Evolutionary conservation across 805 yeast species (phyloP).

Genomic region (Grigorovia yakushimaensis): DNA sequence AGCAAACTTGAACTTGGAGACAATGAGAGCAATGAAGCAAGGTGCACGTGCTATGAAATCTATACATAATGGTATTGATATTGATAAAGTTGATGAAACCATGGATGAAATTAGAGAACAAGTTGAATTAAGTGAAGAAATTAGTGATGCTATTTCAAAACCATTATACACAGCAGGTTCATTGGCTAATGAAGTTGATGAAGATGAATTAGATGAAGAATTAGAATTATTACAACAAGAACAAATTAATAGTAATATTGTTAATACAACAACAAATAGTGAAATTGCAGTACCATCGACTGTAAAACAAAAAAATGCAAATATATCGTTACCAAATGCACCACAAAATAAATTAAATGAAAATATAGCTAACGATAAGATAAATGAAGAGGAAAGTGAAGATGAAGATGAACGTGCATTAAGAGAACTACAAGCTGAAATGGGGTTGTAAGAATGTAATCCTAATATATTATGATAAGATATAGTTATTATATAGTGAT

Average conservation of each 20-base stretch:
- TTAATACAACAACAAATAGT: slow-evolving; percentile 1
- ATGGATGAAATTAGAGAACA: slow-evolving; percentile 98
- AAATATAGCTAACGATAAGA: slow-evolving; percentile 6
- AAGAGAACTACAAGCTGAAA: slow-evolving; percentile 72
- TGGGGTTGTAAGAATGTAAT: slow-evolving; percentile 48
- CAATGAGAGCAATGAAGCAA: slow-evolving; percentile 97
- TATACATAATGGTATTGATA: slow-evolving; percentile 88
- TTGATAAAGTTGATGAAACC: slow-evolving; percentile 92
- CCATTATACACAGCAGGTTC: slow-evolving; percentile 56
- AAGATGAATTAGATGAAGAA: slow-evolving; percentile 92
- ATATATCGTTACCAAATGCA: slow-evolving; percentile 38
- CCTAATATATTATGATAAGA: neutral
- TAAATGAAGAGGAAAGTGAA: slow-evolving; percentile 31
- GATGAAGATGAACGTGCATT: slow-evolving; percentile 81
- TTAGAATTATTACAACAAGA: slow-evolving; percentile 82
- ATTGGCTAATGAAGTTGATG: slow-evolving; percentile 50
- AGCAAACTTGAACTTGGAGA: slow-evolving; percentile 93
- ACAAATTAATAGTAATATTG: slow-evolving; percentile 31
- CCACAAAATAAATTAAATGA: slow-evolving; percentile 27
- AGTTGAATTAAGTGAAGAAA: slow-evolving; percentile 89
- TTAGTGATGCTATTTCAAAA: slow-evolving; percentile 89
- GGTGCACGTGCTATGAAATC: slow-evolving; percentile 96
- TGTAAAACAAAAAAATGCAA: slow-evolving; percentile 6
- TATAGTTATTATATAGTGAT: too few species aligned
- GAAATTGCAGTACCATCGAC: slow-evolving; percentile 2